Conservation (phyloP, 768 basidiomycete species). For the Auriscalpium orientale region DNA sequence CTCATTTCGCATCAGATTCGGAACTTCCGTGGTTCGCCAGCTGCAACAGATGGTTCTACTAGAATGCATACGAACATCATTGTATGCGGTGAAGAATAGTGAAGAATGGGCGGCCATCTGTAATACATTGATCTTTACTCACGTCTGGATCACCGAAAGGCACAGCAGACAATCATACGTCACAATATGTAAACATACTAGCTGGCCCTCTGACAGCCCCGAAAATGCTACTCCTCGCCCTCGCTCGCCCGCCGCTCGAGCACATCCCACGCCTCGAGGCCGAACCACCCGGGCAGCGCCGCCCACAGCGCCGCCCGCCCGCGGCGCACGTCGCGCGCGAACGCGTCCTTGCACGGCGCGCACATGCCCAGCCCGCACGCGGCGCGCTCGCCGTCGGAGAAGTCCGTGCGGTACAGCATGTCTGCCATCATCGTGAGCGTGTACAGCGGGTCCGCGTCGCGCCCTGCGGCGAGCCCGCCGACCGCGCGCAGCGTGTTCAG, state of each 20-base stretch:
- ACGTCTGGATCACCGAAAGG: no score
- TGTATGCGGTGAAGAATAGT: no score
- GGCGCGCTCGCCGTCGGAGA: constrained; percentile 44
- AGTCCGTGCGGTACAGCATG: constrained; percentile 67
- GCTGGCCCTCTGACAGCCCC: not conserved
- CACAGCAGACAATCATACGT: no score
- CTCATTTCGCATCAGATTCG: no score
- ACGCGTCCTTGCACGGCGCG: constrained; percentile 40
- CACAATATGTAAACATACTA: not conserved
- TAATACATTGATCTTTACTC: no score
- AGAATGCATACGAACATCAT: no score
- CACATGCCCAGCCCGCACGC: constrained; percentile 51
- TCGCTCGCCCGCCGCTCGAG: not conserved
- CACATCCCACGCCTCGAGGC: constrained; percentile 23
- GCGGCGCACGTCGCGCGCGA: constrained; percentile 31
- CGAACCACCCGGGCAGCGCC: constrained; percentile 59
- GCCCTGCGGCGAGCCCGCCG: constrained; percentile 61
- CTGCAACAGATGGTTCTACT: no score
- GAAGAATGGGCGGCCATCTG: no score
- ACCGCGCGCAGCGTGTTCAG: constrained; percentile 65
- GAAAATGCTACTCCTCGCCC: not conserved
- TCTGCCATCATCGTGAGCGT: constrained; percentile 61
- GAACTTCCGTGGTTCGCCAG: no score
- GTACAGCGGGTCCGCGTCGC: constrained; percentile 68
- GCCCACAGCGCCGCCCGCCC: constrained; percentile 58